Conservation (phyloP, 345 rosid species). For the Capsella bursapastoris region DNA sequence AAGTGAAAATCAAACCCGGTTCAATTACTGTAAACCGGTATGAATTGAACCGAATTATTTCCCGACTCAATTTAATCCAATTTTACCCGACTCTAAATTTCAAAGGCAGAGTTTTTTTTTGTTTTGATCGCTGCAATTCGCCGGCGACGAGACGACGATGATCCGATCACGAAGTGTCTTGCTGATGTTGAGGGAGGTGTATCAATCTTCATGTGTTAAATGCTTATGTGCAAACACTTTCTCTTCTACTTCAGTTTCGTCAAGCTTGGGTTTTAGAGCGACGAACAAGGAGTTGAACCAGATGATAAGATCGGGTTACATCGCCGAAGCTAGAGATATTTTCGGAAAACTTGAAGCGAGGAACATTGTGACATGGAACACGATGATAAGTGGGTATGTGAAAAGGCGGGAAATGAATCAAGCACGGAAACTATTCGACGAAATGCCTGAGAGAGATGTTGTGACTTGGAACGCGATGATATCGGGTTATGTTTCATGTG, state of each 20-base stretch:
- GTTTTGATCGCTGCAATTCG: slow-evolving; percentile 4
- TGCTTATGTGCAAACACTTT: slow-evolving; percentile 11
- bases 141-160: slow-evolving; percentile 39
- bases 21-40: neutral
- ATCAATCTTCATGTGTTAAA: neutral
- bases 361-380: slow-evolving; percentile 68
- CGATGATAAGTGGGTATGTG: slow-evolving; percentile 64
- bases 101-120: neutral
- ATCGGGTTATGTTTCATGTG: slow-evolving; percentile 61
- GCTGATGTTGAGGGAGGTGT: slow-evolving; percentile 9
- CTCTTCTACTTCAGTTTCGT: slow-evolving; percentile 31
- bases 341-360: slow-evolving; percentile 50
- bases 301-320: slow-evolving; percentile 51
- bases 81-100: neutral
- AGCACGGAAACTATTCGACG: slow-evolving; percentile 66
- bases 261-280: slow-evolving; percentile 38
- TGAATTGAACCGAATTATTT: neutral
- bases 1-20: no score
- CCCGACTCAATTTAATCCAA: slow-evolving; percentile 7
- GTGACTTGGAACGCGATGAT: slow-evolving; percentile 74
- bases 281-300: slow-evolving; percentile 55
- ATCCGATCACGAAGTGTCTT: slow-evolving; percentile 15
- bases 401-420: slow-evolving; percentile 51
- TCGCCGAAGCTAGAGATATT: slow-evolving; percentile 56
- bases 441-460: slow-evolving; percentile 61